A percentile compares a stretch with the other conserved stretches of the same genome.
phyloP scores from a whole-genome alignment of 371 early-diverging fungal genomes.

The Rhizopus microsporus region DNA sequence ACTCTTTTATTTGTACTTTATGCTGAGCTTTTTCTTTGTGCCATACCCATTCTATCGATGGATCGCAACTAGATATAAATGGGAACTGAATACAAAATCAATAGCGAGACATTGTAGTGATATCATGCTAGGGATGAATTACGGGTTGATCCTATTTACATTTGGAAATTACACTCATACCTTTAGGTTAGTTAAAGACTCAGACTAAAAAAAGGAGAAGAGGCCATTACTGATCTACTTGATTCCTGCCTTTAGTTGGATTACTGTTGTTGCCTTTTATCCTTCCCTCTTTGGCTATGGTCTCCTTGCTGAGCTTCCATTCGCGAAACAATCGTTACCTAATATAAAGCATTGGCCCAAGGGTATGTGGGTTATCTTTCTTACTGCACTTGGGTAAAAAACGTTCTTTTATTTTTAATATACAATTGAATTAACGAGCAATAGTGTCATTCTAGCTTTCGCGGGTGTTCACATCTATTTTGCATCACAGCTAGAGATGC shows the following conservation, averaged over 20 bases:
- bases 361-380: constrained; percentile 68
- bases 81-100: constrained; percentile 68
- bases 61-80: constrained; percentile 59
- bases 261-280: constrained; percentile 71
- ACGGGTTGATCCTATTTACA: constrained; percentile 74
- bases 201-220: not conserved
- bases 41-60: constrained; percentile 59
- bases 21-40: constrained; percentile 54
- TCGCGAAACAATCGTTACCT: constrained; percentile 71
- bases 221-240: not conserved
- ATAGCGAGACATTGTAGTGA: constrained; percentile 70
- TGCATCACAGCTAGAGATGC: constrained; percentile 32
- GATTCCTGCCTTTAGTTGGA: constrained; percentile 50
- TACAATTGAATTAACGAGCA: not conserved
- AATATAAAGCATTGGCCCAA: constrained; percentile 71
- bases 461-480: constrained; percentile 64
- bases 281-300: constrained; percentile 71
- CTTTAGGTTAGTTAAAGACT: constrained; percentile 46
- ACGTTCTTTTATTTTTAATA: not conserved
- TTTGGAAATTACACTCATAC: constrained; percentile 80
- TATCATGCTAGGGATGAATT: constrained; percentile 54
- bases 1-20: constrained; percentile 55
- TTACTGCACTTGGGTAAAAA: constrained; percentile 52
- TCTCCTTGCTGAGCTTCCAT: constrained; percentile 70
- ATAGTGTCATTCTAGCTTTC: constrained; percentile 55